These are phyloP conservation scores for Aegle marmelos DNA, from an alignment of 345 rosid species.

Conservation along the genomic window DNA sequence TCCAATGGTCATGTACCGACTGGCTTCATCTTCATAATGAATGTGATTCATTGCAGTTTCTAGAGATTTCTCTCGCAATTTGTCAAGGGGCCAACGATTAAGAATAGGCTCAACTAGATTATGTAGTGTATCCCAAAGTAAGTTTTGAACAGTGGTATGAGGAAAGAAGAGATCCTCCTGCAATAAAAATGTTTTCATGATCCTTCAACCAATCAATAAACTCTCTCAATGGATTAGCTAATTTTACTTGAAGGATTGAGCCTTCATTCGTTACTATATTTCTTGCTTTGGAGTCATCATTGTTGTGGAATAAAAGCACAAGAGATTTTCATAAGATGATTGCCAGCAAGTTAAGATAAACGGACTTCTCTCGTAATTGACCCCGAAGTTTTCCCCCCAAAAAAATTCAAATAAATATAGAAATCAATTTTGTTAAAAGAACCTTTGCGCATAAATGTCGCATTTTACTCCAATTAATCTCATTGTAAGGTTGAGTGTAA, in stretches of 20 bases:
- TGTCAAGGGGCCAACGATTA: slow-evolving; percentile 41
- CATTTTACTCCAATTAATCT: slow-evolving; percentile 16
- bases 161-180: slow-evolving; percentile 50
- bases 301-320: no score
- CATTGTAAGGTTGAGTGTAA: slow-evolving; percentile 3
- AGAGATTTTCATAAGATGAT: no score
- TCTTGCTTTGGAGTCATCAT: no score
- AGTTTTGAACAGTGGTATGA: slow-evolving; percentile 37
- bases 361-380: no score
- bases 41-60: slow-evolving; percentile 32
- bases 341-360: no score
- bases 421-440: no score
- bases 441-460: slow-evolving; percentile 30
- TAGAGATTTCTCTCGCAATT: slow-evolving; percentile 35
- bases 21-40: slow-evolving; percentile 43
- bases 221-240: background rate
- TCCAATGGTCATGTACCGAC: slow-evolving; percentile 41
- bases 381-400: no score
- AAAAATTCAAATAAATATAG: no score
- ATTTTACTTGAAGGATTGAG: no score
- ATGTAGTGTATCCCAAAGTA: slow-evolving; percentile 38
- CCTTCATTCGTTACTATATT: no score
- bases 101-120: slow-evolving; percentile 38
- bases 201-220: background rate
- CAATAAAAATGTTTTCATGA: background rate